Evolutionary conservation across 2,329 filamentous ascomycete species (phyloP), one percentile per base, ranked within the genome.

Genomic region (Aspergillus candidus): DNA sequence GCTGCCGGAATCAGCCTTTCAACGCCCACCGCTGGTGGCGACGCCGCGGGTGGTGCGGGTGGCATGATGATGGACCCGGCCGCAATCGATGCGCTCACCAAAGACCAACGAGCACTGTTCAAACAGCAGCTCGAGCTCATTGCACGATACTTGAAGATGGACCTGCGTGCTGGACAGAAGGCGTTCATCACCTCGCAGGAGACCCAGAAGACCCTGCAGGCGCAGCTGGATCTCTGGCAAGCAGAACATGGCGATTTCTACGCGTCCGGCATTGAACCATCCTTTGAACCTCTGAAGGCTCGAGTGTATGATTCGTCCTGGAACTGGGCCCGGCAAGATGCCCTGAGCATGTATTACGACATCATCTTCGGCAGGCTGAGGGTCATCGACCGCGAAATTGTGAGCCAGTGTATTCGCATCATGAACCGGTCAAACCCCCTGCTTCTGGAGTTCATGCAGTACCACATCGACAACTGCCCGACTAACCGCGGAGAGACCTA

Each of bases 61-160:
- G 91, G 90, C 63, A 97, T 98, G 93, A 95, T 98, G 88, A 97
- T 98, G 90, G 93, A 98, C 61, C 93, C 93, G 7, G 93, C 91
- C 32, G 93, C 93, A 41, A 84, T 98, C 52, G 93, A 98, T 66
- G 93, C 93, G 11, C 77, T 98, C 42, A 98, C 93, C 61, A 97
- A 97, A 69, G 93, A 97, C 62, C 93, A 98, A 70, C 83, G 86
- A 52, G 86, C 88, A 18, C 77, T 98, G 1, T 97, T 97, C 82
- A 97, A 97, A 78, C 91, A 98, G 66, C 93, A 98, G 67, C 79
- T 98, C 18, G 93, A 98, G 73, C 77, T 96, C 14, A 87, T 94
- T 55, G 93, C 93, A 4, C 81, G 91, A 58, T 98, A 98, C 68
- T 79, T 98, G 55, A 97, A 98, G 76, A 86, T 97, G 75, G 93